These are phyloP conservation scores for Termitomyces sp. DNA, from an alignment of 768 basidiomycete genomes.

Conservation along the genomic window DNA sequence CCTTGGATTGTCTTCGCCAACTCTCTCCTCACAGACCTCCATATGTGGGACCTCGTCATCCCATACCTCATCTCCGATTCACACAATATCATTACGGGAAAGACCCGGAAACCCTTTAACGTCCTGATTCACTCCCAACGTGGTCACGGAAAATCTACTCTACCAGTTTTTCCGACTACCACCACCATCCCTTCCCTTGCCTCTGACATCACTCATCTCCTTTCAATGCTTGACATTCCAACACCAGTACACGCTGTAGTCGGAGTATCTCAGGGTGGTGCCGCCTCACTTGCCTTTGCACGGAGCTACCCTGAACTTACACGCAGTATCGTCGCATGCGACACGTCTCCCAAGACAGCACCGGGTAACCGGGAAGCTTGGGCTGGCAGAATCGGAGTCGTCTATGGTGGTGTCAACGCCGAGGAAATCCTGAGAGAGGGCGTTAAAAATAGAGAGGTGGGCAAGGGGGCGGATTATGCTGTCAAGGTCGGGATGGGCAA, in stretches of 20 bases:
- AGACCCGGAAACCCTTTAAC: conserved; percentile 29
- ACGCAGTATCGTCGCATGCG: conserved; percentile 40
- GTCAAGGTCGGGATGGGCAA: conserved; percentile 32
- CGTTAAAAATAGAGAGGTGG: conserved; percentile 7
- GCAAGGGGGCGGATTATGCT: conserved; percentile 21
- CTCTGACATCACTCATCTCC: conserved; percentile 34
- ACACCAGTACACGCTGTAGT: conserved; percentile 38
- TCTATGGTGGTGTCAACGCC: conserved; percentile 17
- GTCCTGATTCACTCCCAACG: conserved; percentile 46
- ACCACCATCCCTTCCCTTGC: conserved; percentile 41
- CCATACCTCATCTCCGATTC: conserved; percentile 29
- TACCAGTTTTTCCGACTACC: conserved; percentile 19
- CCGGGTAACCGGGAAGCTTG: conserved; percentile 43
- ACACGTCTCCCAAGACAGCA: conserved; percentile 38
- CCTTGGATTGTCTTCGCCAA: conserved; percentile 50
- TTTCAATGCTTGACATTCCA: conserved; percentile 27
- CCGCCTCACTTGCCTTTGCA: conserved; percentile 41
- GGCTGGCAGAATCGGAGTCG: conserved; percentile 38
- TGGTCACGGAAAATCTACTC: conserved; percentile 41
- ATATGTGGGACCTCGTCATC: conserved; percentile 42
- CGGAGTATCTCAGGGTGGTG: conserved; percentile 51
- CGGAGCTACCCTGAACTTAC: conserved; percentile 29
- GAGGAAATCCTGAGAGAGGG: conserved; percentile 5
- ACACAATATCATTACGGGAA: conserved; percentile 11
- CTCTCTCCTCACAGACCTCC: conserved; percentile 40